Evolutionary conservation across 129 eudicot species (phyloP).

Genomic region (Helichrysum umbraculigerum): DNA sequence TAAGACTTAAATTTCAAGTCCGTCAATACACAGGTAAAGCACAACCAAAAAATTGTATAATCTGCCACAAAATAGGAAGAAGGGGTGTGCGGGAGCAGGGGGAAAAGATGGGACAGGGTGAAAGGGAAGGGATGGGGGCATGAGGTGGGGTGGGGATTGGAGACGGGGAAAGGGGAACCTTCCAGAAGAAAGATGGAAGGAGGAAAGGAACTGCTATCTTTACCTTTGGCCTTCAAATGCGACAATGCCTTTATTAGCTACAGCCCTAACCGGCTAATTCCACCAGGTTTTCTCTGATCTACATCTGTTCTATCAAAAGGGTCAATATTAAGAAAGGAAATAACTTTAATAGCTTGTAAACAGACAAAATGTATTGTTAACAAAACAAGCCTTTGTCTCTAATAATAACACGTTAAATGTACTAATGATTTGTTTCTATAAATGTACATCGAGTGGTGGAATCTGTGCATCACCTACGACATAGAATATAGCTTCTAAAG

Average conservation of each 20-base stretch:
- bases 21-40: conserved; percentile 13
- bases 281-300: conserved; percentile 32
- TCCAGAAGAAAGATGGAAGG: conserved; percentile 28
- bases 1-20: background rate
- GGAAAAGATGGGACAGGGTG: background rate
- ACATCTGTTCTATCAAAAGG: conserved; percentile 50
- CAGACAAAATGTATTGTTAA: conserved; percentile 15
- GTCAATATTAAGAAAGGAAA: conserved; percentile 28
- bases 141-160: conserved; percentile 6
- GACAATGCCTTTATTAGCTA: conserved; percentile 29
- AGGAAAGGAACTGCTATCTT: conserved; percentile 28
- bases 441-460: conserved; percentile 5
- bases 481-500: conserved; percentile 3
- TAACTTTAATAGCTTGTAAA: conserved; percentile 31
- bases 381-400: conserved; percentile 11
- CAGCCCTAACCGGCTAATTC: conserved; percentile 40
- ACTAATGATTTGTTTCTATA: conserved; percentile 14
- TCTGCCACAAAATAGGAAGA: conserved; percentile 3
- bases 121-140: background rate
- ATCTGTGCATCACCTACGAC: background rate
- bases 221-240: conserved; percentile 41
- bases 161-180: conserved; percentile 24
- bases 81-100: background rate
- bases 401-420: background rate
- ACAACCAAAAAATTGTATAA: conserved; percentile 9